Evolutionary conservation across 2,329 filamentous ascomycete species (phyloP), one percentile per base, ranked within the genome.

Genomic region (Hymenoscyphus scutula): DNA sequence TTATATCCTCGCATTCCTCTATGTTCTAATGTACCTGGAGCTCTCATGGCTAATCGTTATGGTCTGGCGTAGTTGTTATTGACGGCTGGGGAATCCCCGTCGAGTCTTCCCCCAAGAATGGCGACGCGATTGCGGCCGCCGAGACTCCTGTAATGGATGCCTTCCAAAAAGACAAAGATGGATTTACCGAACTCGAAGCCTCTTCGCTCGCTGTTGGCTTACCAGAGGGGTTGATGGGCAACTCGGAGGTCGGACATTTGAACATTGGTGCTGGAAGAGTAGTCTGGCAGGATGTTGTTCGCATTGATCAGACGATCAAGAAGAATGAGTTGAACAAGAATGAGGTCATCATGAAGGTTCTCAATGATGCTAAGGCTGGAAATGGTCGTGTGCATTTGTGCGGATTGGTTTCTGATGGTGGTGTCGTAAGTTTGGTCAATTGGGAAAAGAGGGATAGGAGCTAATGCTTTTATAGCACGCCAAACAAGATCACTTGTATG

Each of bases 241-340:
- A 99, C 83, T 96, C 91, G 71, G 95, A 99, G 79, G 95, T 99
- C 77, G 95, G 95, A 66, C 95, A 99, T 79, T 80, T 99, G 81
- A 99, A 99, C 84, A 98, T 99, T 76, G 95, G 95, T 73, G 95
- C 95, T 64, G 95, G 95, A 63, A 86, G 95, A 74, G 95, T 99
- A 65, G 95, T 99, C 73, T 99, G 95, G 95, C 95, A 99, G 78
- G 94, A 95, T 77, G 91, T 96, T 68, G 95, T 99, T 69, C 90
- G 95, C 73, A 99, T 99, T 79, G 95, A 97, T 78, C 86, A 89
- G 62, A 91, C 89, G 68, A 87, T 99, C 76, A 88, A 88, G 78
- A 81, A 83, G 72, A 69, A 69, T 8, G 72, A 75, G 56, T 62
- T 75, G 61, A 69, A 73, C 64, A 68, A 75, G 62, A 75, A 75